These are phyloP conservation scores for Lasiosphaeria hispida DNA, from an alignment of 495 filamentous ascomycete genomes.

Conservation along the genomic window DNA sequence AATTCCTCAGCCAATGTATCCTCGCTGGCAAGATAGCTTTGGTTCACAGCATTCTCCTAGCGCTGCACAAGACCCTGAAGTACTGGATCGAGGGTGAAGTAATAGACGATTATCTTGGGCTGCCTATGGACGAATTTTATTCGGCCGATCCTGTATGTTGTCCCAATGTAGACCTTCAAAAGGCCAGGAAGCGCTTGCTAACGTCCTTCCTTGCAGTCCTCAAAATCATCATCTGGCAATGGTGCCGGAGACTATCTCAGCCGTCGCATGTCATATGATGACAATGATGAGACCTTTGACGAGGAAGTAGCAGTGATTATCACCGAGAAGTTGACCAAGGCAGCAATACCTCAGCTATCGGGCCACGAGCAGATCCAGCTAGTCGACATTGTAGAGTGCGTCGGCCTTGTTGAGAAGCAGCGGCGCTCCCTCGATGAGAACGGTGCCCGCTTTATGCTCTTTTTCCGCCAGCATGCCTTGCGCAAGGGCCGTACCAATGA, in stretches of 20 bases:
- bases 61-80: constrained; percentile 74
- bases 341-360: constrained; percentile 78
- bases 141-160: constrained; percentile 22
- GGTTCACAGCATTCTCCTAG: constrained; percentile 72
- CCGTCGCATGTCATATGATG: constrained; percentile 44
- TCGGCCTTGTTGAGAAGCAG: constrained; percentile 84
- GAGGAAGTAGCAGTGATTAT: constrained; percentile 70
- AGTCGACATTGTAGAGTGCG: constrained; percentile 83
- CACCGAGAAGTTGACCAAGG: constrained; percentile 71
- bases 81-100: constrained; percentile 80
- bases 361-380: constrained; percentile 87
- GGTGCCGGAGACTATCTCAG: constrained; percentile 27
- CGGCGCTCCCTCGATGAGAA: constrained; percentile 90
- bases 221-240: constrained; percentile 20
- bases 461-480: constrained; percentile 82
- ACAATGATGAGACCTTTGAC: constrained; percentile 61
- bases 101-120: constrained; percentile 75
- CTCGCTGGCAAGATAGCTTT: constrained; percentile 71
- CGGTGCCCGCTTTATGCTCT: constrained; percentile 83
- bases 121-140: constrained; percentile 73
- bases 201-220: constrained; percentile 10
- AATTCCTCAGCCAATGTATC: constrained; percentile 86
- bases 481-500: constrained; percentile 62
- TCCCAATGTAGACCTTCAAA: neutral
- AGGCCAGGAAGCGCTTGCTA: neutral